phyloP scores from a whole-genome alignment of 768 basidiomycete species.

The Trametes maxima region DNA sequence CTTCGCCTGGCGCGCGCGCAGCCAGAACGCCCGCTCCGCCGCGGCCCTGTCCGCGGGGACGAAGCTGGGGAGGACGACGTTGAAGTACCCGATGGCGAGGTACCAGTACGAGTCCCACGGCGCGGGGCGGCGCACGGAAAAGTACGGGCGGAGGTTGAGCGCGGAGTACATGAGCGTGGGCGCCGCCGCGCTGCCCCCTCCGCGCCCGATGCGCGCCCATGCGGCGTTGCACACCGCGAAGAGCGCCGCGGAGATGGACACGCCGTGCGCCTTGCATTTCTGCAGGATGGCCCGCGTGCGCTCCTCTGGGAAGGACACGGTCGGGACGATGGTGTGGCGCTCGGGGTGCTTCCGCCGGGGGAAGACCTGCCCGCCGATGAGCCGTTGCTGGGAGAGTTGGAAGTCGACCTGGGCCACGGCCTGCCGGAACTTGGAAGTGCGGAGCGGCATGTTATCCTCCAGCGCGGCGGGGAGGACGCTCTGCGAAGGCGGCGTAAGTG shows the following conservation, averaged over 20 bases:
- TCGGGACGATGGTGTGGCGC: constrained; percentile 71
- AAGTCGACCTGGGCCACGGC: constrained; percentile 60
- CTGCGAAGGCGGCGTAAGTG: constrained; percentile 6
- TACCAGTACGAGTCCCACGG: constrained; percentile 74
- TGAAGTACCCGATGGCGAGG: constrained; percentile 81
- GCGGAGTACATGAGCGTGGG: constrained; percentile 87
- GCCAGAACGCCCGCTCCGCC: constrained; percentile 64
- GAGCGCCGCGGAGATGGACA: constrained; percentile 74
- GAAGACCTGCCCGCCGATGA: constrained; percentile 77
- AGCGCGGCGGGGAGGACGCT: constrained; percentile 45
- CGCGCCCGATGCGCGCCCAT: constrained; percentile 56
- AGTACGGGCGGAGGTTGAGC: constrained; percentile 71
- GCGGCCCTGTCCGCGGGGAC: constrained; percentile 45
- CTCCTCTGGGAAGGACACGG: constrained; percentile 55
- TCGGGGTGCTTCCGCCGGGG: constrained; percentile 47
- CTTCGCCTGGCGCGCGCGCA: constrained; percentile 69
- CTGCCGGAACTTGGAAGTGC: constrained; percentile 39
- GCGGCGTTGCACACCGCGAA: constrained; percentile 79
- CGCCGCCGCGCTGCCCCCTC: constrained; percentile 43
- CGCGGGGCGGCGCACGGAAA: constrained; percentile 40
- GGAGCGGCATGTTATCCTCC: constrained; percentile 49
- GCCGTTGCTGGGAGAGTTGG: constrained; percentile 51
- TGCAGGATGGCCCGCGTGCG: constrained; percentile 65
- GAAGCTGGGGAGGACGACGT: constrained; percentile 77
- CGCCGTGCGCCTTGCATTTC: constrained; percentile 69